phyloP scores from a whole-genome alignment of 768 basidiomycete species.

The Rhizopogon vulgaris region DNA sequence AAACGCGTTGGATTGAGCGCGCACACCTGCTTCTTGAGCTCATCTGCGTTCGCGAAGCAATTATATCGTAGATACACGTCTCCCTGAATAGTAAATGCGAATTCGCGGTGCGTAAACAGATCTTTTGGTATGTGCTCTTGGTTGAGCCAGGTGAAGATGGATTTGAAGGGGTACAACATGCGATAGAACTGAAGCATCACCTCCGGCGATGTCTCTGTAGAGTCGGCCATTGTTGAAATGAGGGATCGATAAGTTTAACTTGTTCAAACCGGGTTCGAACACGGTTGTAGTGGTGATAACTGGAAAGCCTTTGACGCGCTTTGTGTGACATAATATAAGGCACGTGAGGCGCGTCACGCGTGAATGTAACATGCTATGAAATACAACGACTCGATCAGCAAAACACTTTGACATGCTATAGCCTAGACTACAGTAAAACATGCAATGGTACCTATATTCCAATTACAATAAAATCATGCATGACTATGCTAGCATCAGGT shows the following conservation, averaged over 20 bases:
- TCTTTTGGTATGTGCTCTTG: conserved; percentile 76
- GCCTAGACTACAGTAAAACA: no score
- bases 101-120: conserved; percentile 91
- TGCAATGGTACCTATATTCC: no score
- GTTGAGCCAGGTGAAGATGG: conserved; percentile 92
- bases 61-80: conserved; percentile 95
- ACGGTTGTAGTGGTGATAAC: conserved; percentile 1
- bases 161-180: conserved; percentile 90
- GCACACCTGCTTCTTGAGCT: conserved; percentile 87
- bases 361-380: conserved; percentile 1
- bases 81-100: conserved; percentile 86
- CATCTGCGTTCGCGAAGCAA: conserved; percentile 79
- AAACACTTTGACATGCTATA: no score
- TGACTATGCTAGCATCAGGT: no score
- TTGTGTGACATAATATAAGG: conserved; percentile 7
- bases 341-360: conserved; percentile 16
- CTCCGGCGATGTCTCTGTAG: conserved; percentile 40
- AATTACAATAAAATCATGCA: no score
- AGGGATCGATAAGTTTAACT: background rate
- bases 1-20: conserved; percentile 87
- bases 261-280: no score
- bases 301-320: conserved; percentile 5
- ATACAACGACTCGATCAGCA: no score
- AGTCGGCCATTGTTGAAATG: conserved; percentile 5
- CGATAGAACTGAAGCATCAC: conserved; percentile 80